Conservation (phyloP, 2,329 filamentous ascomycete genomes). For the Daldinia sp. region DNA sequence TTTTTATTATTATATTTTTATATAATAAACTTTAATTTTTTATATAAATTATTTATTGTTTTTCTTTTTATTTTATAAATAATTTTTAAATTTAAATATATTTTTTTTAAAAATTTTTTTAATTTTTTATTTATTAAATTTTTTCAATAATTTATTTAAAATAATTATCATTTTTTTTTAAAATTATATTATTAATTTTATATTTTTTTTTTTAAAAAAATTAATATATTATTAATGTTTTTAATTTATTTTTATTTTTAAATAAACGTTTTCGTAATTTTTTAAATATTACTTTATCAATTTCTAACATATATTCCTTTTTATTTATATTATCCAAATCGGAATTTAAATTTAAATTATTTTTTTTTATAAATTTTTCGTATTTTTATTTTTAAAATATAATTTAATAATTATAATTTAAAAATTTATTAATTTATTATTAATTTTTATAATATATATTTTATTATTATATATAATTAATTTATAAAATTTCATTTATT, state of each 20-base stretch:
- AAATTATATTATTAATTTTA: slow-evolving; percentile 4
- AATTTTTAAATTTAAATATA: slow-evolving; percentile 7
- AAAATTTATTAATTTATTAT: neutral
- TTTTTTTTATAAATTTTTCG: neutral
- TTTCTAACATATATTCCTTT: neutral
- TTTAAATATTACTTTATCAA: neutral
- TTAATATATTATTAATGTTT: neutral
- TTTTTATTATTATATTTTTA: slow-evolving; percentile 15
- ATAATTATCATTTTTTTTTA: slow-evolving; percentile 5
- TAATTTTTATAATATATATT: neutral
- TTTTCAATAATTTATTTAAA: slow-evolving; percentile 2
- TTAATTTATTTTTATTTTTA: neutral
- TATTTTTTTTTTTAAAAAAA: neutral
- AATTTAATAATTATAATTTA: neutral
- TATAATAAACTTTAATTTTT: neutral
- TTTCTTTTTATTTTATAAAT: slow-evolving; percentile 3
- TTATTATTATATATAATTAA: neutral
- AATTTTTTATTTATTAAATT: neutral
- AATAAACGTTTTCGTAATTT: neutral
- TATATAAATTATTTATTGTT: slow-evolving; percentile 7
- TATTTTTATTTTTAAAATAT: neutral
- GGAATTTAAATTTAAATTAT: neutral
- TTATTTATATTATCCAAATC: neutral
- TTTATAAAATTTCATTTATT: neutral
- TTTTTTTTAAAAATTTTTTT: neutral